These are phyloP conservation scores for Pachyrhizus erosus DNA, from an alignment of 306 rosid genomes.

Conservation along the genomic window DNA sequence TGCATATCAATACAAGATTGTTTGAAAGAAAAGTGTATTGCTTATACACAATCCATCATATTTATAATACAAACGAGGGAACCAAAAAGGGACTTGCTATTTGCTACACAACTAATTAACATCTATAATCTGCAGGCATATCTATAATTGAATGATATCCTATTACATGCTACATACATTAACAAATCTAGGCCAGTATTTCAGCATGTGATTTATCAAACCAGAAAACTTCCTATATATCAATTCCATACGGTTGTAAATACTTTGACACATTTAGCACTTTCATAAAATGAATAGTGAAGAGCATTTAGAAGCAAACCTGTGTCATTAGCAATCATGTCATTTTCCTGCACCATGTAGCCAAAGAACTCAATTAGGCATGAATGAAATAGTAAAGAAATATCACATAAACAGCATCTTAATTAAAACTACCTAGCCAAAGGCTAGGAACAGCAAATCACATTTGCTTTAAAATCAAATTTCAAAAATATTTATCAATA, in stretches of 20 bases:
- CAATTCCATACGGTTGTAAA: constrained; percentile 31
- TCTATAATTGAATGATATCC: too few relatives aligned
- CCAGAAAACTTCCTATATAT: neutral
- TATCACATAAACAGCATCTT: neutral
- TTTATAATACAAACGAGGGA: too few relatives aligned
- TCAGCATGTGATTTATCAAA: too few relatives aligned
- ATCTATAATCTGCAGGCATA: too few relatives aligned
- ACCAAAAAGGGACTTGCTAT: too few relatives aligned
- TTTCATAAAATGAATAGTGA: constrained; percentile 27
- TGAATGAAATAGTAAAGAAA: constrained; percentile 8
- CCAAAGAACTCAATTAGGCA: constrained; percentile 46
- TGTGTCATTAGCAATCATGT: constrained; percentile 65
- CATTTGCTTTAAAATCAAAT: constrained; percentile 5
- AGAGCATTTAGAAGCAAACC: constrained; percentile 58
- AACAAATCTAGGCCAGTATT: too few relatives aligned
- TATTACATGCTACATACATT: too few relatives aligned
- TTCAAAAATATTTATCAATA: neutral
- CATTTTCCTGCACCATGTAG: constrained; percentile 74
- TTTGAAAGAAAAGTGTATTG: too few relatives aligned
- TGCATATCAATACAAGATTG: too few relatives aligned
- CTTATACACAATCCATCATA: too few relatives aligned
- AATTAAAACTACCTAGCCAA: neutral
- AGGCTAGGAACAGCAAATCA: constrained; percentile 15
- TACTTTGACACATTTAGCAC: constrained; percentile 15
- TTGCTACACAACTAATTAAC: too few relatives aligned